Percentiles rank a stretch among this genome's conserved stretches.
These are phyloP conservation scores for Backusella tuberculispora DNA, from an alignment of 192 early-diverging fungal genomes.

Conservation along the genomic window DNA sequence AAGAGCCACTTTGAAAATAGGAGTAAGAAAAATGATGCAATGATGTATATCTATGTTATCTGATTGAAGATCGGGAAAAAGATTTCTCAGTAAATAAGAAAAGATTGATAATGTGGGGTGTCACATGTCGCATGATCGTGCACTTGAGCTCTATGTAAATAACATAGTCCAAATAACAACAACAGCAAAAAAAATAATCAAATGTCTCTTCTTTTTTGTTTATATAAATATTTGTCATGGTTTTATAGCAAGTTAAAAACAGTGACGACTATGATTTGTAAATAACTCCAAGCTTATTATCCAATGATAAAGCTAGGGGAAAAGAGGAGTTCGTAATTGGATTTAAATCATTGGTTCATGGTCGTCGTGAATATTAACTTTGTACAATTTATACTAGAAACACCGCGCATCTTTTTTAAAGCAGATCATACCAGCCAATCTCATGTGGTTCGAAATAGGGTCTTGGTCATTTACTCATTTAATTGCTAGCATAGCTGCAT, in stretches of 20 bases:
- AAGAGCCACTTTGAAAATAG: background rate
- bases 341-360: constrained; percentile 4
- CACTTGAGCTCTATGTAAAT: background rate
- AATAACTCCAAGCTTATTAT: background rate
- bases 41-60: background rate
- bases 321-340: background rate
- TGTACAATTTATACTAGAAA: background rate
- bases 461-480: background rate
- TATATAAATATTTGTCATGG: background rate
- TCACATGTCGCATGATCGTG: background rate
- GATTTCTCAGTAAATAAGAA: background rate
- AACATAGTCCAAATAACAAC: too few relatives aligned
- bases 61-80: constrained; percentile 11
- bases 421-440: background rate
- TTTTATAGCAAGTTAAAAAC: too few relatives aligned
- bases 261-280: background rate
- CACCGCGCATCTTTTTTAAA: constrained; percentile 14
- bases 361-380: background rate
- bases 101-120: constrained; percentile 3
- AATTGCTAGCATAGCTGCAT: too few relatives aligned
- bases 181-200: background rate
- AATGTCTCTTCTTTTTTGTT: background rate
- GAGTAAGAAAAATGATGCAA: background rate
- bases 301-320: background rate
- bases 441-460: background rate